These are phyloP conservation scores for rapeseed (Brassica napus) DNA, from an alignment of 345 rosid genomes.

Conservation along the genomic window DNA sequence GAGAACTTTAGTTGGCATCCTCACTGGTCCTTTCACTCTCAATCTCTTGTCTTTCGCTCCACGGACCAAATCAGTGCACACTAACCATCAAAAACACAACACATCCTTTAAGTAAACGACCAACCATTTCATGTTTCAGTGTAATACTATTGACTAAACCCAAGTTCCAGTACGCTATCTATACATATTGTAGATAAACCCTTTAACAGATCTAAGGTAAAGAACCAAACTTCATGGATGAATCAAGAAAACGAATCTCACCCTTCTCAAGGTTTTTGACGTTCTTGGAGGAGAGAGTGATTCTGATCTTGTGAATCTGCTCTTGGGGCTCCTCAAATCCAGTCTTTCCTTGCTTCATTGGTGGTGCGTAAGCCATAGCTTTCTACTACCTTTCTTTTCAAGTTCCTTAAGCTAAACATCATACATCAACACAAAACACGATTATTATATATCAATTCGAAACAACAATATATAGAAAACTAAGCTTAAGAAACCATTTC, in stretches of 20 bases:
- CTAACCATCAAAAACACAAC: slow-evolving; percentile 12
- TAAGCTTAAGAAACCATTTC: not conserved
- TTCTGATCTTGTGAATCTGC: slow-evolving; percentile 71
- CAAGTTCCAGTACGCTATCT: not conserved
- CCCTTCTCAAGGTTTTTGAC: slow-evolving; percentile 81
- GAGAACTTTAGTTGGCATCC: slow-evolving; percentile 62
- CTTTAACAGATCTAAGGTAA: not conserved
- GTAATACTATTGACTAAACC: not conserved
- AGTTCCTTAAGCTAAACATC: not conserved
- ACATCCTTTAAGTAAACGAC: not conserved
- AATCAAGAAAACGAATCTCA: slow-evolving; percentile 1
- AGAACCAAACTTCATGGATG: not conserved
- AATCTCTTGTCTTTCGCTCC: slow-evolving; percentile 62
- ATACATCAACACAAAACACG: not conserved
- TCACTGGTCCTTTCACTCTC: slow-evolving; percentile 62
- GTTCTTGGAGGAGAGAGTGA: slow-evolving; percentile 71
- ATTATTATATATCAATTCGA: not conserved
- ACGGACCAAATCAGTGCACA: slow-evolving; percentile 57
- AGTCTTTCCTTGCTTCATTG: slow-evolving; percentile 54
- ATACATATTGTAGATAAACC: not conserved
- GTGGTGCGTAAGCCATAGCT: slow-evolving; percentile 49
- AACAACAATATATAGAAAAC: not conserved
- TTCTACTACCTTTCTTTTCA: not conserved
- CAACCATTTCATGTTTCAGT: not conserved
- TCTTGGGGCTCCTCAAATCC: slow-evolving; percentile 68